A percentile compares a stretch with the other conserved stretches of the same genome.
phyloP scores from a whole-genome alignment of 2,329 filamentous ascomycete species.

The Phaeosphaeria sp. region DNA sequence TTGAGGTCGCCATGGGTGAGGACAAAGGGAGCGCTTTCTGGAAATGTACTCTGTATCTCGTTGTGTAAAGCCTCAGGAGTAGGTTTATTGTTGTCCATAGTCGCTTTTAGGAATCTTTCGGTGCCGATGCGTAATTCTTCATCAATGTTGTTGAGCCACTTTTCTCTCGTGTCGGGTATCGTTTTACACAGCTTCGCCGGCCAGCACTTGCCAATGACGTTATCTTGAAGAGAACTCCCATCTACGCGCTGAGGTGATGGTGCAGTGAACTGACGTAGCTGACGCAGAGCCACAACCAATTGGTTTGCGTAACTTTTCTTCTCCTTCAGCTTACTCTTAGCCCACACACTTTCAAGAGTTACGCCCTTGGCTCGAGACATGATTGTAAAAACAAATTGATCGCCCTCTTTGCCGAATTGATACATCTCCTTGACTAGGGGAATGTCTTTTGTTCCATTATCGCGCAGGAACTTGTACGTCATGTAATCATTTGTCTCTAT shows the following conservation, averaged over 20 bases:
- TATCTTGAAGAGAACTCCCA: conserved; percentile 13
- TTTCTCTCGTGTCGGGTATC: conserved; percentile 11
- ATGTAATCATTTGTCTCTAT: conserved; percentile 7
- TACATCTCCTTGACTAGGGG: conserved; percentile 10
- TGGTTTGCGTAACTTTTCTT: conserved; percentile 12
- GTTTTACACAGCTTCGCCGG: conserved; percentile 6
- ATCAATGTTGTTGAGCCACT: conserved; percentile 13
- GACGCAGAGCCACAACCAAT: conserved; percentile 8
- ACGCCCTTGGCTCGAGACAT: conserved; percentile 12
- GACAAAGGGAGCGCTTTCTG: conserved; percentile 9
- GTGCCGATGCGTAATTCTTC: conserved; percentile 11
- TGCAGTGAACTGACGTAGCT: conserved; percentile 16
- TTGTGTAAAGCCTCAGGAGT: too few species aligned
- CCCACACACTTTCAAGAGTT: conserved; percentile 5
- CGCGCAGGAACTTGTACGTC: conserved; percentile 5
- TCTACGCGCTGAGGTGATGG: conserved; percentile 9
- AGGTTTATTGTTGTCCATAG: not conserved
- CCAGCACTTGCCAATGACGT: conserved; percentile 8
- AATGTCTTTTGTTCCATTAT: conserved; percentile 3
- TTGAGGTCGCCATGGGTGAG: conserved; percentile 20
- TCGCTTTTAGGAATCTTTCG: not conserved
- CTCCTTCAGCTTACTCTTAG: not conserved
- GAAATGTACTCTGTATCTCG: too few species aligned
- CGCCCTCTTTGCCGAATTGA: not conserved
- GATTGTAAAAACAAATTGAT: conserved; percentile 5